Base-by-base conservation (phyloP, 176 grass and related monocot genomes). In the Carex parvula region DNA sequence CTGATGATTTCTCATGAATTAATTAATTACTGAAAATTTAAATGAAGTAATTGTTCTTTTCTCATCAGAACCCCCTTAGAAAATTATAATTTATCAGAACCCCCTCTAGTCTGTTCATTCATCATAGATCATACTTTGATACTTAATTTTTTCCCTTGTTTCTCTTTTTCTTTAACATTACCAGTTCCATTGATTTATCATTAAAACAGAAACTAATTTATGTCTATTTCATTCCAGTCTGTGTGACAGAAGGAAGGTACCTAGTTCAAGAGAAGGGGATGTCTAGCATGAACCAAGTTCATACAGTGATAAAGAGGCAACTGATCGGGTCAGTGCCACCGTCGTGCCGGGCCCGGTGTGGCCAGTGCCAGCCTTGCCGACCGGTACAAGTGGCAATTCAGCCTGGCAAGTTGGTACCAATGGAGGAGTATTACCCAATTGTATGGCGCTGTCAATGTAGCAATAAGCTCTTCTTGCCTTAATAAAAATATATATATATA, bases 391-490 rank as follows among this genome's bases (percentile, higher is more conserved):
- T 94, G 67, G 86, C 91, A 14, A 90, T 97, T 86, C 91, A 97
- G 10, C 88, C 91, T 0, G 88, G 86, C 15, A n/a, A 83, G 3
- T 80, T 53, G 12, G 16, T 66, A 3, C 94, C 89, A 50, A 86
- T 85, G 84, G 94, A 97, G 84, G 94, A 97, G 86, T 97, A 97
- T 90, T 97, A 97, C 89, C 94, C 94, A n/a, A 91, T 94, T 68
- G 94, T 90, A 26, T 97, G 94, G 94, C 88, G 94, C 53, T 97
- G 94, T 86, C 87, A 92, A 87, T 97, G 94, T 81, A 86, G 90
- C 78, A 59, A 87, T 32, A 87, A 97, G 77, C 86, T 97, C 79
- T 97, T 87, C 91, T 89, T 92, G 94, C 94, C 94, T 2, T 97
- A 80, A 21, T 20, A 18, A 48, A 0, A 41, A n/a, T n/a, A 20